Evolutionary conservation across 2,329 filamentous ascomycete species (phyloP), one percentile per base, ranked within the genome.

Genomic region (Zymoseptoria tritici): DNA sequence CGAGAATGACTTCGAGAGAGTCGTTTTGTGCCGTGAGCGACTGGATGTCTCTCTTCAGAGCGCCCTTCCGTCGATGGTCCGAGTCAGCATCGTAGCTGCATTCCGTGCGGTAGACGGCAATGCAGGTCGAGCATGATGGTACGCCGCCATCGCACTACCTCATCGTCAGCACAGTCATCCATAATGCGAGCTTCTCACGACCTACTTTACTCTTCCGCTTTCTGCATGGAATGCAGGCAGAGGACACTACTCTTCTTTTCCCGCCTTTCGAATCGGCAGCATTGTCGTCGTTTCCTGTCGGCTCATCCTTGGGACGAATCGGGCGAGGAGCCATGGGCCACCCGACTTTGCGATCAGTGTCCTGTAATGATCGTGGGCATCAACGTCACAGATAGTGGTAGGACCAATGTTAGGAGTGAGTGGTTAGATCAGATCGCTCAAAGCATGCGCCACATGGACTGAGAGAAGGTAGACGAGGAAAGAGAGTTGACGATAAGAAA

Each of bases 41-140:
- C 57, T 72, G 70, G 22, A 75, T 76, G 61, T 77, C 75, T 42
- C 73, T 66, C 56, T 77, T 76, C 20, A 76, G 64, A 2, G 74
- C 73, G 6, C 74, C 72, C 62, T 77, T 77, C 36, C 79, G 75
- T 42, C 78, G 71, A 62, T 75, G 77, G 62, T 81, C 79, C 63
- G 73, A 77, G 61, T 80, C 78, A 20, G 73, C 71, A 64, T 81
- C 79, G 68, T 81, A 82, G 62, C 64, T 70, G 68, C 80, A 82
- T 50, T 78, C 73, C 9, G 78, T 80, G 56, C 76, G 73, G 68
- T 81, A 82, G 9, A 82, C 79, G 20, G 78, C 77, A 8, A 72
- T 74, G 64, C 80, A 82, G 9, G 80, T 80, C 21, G 78, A 78
- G 68, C 80, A 82, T 6, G 75, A 68, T 36, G 79, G 80, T 11